Percentiles rank a stretch among this genome's conserved stretches.
Evolutionary conservation across 129 eudicot species (phyloP).

Genomic region (Saposhnikovia divaricata): DNA sequence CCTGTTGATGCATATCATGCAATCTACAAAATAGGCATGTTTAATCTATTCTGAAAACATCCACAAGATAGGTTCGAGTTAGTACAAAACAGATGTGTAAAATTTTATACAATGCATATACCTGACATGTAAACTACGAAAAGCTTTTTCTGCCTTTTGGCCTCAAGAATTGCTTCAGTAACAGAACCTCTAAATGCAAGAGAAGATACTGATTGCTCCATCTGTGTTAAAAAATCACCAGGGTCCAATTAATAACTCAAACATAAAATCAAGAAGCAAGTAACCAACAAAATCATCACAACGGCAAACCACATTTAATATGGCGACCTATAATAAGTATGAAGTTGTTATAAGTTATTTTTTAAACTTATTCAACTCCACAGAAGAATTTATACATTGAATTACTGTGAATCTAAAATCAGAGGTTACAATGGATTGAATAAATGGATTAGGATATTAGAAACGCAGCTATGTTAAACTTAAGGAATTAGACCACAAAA

Average conservation of each 20-base stretch:
- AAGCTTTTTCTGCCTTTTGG: conserved; percentile 73
- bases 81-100: background rate
- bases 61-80: no score
- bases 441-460: no score
- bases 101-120: conserved; percentile 11
- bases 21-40: background rate
- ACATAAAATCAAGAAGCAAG: background rate
- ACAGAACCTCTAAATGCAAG: conserved; percentile 73
- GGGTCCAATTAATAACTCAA: background rate
- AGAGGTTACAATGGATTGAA: no score
- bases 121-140: conserved; percentile 84
- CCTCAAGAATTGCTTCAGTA: conserved; percentile 59
- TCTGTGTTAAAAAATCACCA: conserved; percentile 30
- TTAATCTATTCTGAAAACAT: background rate
- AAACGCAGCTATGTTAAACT: no score
- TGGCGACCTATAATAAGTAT: no score
- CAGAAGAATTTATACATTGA: no score
- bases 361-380: no score
- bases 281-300: background rate
- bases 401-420: no score
- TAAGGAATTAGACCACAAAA: no score
- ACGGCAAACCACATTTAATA: no score
- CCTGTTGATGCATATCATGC: background rate
- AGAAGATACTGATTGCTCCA: conserved; percentile 59
- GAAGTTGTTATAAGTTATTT: no score